phyloP scores from a whole-genome alignment of 2,329 filamentous ascomycete genomes.

The Penicillium occitanis region DNA sequence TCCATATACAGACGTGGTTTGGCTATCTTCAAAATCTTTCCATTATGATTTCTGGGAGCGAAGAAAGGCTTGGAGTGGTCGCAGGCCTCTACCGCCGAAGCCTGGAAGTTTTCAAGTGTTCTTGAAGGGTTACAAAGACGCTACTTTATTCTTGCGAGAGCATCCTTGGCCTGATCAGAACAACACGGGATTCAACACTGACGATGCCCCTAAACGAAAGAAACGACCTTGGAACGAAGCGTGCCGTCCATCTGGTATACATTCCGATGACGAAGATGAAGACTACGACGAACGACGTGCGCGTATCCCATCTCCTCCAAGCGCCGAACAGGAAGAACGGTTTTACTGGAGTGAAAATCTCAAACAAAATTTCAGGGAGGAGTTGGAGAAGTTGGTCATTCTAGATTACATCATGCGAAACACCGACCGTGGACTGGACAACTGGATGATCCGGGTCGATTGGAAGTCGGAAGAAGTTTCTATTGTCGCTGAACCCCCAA shows the following conservation, averaged over 20 bases:
- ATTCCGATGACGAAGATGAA: slow-evolving; percentile 63
- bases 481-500: slow-evolving; percentile 81
- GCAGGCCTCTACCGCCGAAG: slow-evolving; percentile 83
- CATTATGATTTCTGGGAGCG: slow-evolving; percentile 98
- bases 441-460: slow-evolving; percentile 99
- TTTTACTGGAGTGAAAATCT: slow-evolving; percentile 86
- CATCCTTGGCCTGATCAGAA: slow-evolving; percentile 96
- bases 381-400: slow-evolving; percentile 95
- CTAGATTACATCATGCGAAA: slow-evolving; percentile 99
- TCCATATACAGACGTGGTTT: slow-evolving; percentile 93
- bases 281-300: slow-evolving; percentile 38
- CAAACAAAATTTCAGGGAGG: slow-evolving; percentile 89
- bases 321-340: slow-evolving; percentile 48
- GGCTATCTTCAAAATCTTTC: slow-evolving; percentile 92
- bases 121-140: slow-evolving; percentile 93
- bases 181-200: slow-evolving; percentile 65
- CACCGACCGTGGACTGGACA: slow-evolving; percentile 92
- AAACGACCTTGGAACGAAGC: slow-evolving; percentile 76
- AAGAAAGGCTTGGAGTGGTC: slow-evolving; percentile 80
- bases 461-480: slow-evolving; percentile 78
- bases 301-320: slow-evolving; percentile 45
- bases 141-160: slow-evolving; percentile 90
- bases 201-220: slow-evolving; percentile 65
- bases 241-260: slow-evolving; percentile 67
- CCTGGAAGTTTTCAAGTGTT: slow-evolving; percentile 97